Base-by-base conservation (phyloP, 768 basidiomycete species). In the Amanita muscaria region DNA sequence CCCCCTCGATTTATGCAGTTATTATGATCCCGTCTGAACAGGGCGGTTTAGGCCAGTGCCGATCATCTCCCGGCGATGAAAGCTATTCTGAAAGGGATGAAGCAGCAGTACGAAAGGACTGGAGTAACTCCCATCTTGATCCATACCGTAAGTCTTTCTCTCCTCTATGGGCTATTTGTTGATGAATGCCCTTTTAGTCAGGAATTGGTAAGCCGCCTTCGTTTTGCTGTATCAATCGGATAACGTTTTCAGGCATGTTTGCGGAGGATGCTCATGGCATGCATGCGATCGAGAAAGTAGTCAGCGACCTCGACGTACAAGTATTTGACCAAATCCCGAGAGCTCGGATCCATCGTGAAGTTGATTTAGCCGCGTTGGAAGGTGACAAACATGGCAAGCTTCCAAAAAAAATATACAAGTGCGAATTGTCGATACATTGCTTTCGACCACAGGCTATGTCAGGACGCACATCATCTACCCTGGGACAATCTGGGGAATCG, bases 401-500 rank as follows among this genome's bases (percentile, higher is more conserved):
- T n/a, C n/a, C n/a, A n/a, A n/a, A n/a, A n/a, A n/a, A n/a, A n/a
- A n/a, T n/a, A n/a, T n/a, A n/a, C n/a, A n/a, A n/a, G n/a, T n/a
- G n/a, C n/a, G 23, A 21, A 11, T 40, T 31, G 15, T 15, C 18
- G n/a, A 25, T 31, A 7, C 37, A 31, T 25, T 23, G 18, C 37
- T 25, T 21, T 5, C 3, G 14, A n/a, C 22, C 3, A 1, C 46
- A 74, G 78, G 73, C 8, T 76, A 75, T 49, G 62, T 70, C 30
- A 72, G 64, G 50, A 65, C 65, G 2, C 72, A 75, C 57, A 72
- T 79, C 3, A 55, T 80, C 22, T 54, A 71, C 11, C 76, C 77
- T 1, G 67, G 69, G 2, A 77, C 78, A 0, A 76, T 88, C 16
- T 85, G 74, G 50, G 79, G 77, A 30, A 62, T 77, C 25, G 73